A percentile compares a stretch with the other conserved stretches of the same genome.
Conservation (phyloP, 2,329 filamentous ascomycete genomes). For the Cercospora sp. region DNA sequence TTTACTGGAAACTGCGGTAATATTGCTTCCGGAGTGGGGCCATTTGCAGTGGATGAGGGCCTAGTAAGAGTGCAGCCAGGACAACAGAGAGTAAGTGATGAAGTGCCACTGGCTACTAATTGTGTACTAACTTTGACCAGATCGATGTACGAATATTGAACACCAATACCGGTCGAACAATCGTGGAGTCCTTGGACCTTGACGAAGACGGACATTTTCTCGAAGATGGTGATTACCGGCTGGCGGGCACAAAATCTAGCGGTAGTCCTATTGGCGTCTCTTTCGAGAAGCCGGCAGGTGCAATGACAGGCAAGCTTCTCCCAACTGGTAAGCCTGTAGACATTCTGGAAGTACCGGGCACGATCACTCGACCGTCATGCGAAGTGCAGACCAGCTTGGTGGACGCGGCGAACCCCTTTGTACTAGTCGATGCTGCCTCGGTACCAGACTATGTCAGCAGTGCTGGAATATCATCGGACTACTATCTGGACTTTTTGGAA, state of each 20-base stretch:
- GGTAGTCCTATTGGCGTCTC: slow-evolving; percentile 27
- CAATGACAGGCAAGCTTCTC: slow-evolving; percentile 29
- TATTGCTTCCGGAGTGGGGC: slow-evolving; percentile 30
- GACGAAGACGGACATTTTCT: slow-evolving; percentile 30
- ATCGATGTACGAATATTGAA: slow-evolving; percentile 30
- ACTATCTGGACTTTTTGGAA: slow-evolving; percentile 28
- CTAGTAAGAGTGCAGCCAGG: slow-evolving; percentile 26
- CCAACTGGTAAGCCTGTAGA: slow-evolving; percentile 24
- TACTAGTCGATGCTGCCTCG: slow-evolving; percentile 21
- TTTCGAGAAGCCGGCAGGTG: slow-evolving; percentile 26
- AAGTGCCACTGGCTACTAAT: neutral
- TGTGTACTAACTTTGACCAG: slow-evolving; percentile 10
- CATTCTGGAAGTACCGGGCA: slow-evolving; percentile 25
- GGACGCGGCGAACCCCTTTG: slow-evolving; percentile 31
- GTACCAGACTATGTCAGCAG: slow-evolving; percentile 19
- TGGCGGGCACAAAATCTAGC: slow-evolving; percentile 22
- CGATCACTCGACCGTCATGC: slow-evolving; percentile 17
- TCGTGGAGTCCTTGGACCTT: slow-evolving; percentile 31
- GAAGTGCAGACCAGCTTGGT: slow-evolving; percentile 26
- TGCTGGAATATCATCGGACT: slow-evolving; percentile 11
- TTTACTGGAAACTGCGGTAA: slow-evolving; percentile 33
- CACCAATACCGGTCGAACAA: slow-evolving; percentile 31
- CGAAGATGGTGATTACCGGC: slow-evolving; percentile 29
- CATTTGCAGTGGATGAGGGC: slow-evolving; percentile 32
- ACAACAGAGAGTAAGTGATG: neutral